These are phyloP conservation scores for Castanea crenata DNA, from an alignment of 306 rosid species.

Conservation along the genomic window DNA sequence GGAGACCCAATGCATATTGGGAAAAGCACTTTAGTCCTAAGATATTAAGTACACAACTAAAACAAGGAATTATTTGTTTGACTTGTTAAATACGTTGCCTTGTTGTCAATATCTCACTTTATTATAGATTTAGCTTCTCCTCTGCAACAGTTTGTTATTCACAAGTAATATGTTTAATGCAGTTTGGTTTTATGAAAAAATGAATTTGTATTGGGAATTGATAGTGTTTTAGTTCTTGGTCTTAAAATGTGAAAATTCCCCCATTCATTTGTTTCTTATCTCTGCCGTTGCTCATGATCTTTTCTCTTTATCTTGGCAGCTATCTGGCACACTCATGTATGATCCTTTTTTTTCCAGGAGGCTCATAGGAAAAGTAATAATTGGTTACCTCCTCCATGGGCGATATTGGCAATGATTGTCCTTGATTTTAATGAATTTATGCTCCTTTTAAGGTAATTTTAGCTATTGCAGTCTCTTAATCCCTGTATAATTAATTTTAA, in stretches of 20 bases:
- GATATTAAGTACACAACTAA: background rate
- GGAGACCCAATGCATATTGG: background rate
- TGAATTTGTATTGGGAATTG: background rate
- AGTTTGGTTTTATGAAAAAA: background rate
- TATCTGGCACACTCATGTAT: slow-evolving; percentile 6
- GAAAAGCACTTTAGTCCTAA: background rate
- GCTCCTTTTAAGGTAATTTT: slow-evolving; percentile 67
- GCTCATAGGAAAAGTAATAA: slow-evolving; percentile 74
- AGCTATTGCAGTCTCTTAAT: slow-evolving; percentile 7
- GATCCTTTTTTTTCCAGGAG: slow-evolving; percentile 41
- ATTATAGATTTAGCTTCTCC: background rate
- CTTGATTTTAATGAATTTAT: slow-evolving; percentile 88
- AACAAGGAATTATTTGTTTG: background rate
- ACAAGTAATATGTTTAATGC: background rate
- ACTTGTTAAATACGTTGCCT: background rate
- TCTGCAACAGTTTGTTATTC: background rate
- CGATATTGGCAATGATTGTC: slow-evolving; percentile 63
- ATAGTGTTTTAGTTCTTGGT: background rate
- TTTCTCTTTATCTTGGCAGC: slow-evolving; percentile 8
- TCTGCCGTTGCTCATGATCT: background rate
- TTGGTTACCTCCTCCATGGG: slow-evolving; percentile 97
- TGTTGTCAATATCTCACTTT: background rate
- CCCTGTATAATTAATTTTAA: background rate
- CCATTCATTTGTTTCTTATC: background rate
- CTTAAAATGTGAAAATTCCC: background rate